Evolutionary conservation across 2,329 filamentous ascomycete genomes (phyloP), one percentile per base, ranked within the genome.

Genomic region (Aspergillus novofumigatus): DNA sequence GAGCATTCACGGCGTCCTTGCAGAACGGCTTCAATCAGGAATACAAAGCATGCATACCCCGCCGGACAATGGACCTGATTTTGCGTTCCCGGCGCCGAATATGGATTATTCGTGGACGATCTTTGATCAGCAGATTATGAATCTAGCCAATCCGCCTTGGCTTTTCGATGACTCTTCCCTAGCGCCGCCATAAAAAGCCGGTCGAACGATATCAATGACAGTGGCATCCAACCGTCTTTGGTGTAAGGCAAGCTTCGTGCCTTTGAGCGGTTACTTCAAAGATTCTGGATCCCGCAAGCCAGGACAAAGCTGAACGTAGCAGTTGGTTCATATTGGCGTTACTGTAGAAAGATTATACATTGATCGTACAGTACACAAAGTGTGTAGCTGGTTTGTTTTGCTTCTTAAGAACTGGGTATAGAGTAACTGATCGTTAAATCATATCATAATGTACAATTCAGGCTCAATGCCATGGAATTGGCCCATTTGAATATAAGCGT

Each of bases 111-210:
- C 68, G 3, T 70, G 67, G 67, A 66, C 67, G 6, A 69, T 70
- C 32, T 70, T 70, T 26, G 68, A 70, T 32, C 68, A 70, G 49
- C 62, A 70, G 35, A 70, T 67, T 9, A 65, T 69, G 62, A 59
- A 64, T 10, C 59, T 69, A 6, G 67, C 67, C 20, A 69, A 68
- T 20, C 67, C 65, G 21, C 62, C 66, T 1, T 69, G 66, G 68
- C 48, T 69, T 5, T 68, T 65, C 23, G 58, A 68, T 8, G 65
- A 63, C 17, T 26, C 56, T 8, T 21, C 52, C 5, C 28, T 56
- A 21, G 51, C 25, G 9, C 26, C 35, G 28, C 20, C 51, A 6
- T 49, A 42, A n/a, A n/a, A 51, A 38, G 23, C 49, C 50, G 23
- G 50, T 48, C 10, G 57, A 48, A n/a, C 25, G 32, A 35, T n/a